Evolutionary conservation across 2,329 filamentous ascomycete genomes (phyloP).

Genomic region (Coniella vitis): DNA sequence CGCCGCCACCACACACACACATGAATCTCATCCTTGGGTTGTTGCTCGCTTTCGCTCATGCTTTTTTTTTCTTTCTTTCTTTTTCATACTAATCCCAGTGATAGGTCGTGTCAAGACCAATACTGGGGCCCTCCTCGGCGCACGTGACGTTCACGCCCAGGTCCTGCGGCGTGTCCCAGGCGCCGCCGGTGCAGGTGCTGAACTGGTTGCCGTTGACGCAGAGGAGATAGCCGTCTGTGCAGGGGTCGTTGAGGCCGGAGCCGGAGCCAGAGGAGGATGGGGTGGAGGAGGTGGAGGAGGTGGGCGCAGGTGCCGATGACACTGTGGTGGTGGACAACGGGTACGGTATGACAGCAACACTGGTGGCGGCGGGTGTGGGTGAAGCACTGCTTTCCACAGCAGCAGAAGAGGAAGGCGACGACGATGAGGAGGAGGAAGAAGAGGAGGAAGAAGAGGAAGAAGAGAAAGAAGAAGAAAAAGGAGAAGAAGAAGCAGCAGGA

Average conservation of each 20-base stretch:
- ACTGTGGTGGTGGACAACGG: not conserved
- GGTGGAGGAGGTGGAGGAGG: not conserved
- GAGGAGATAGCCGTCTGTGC: conserved; percentile 10
- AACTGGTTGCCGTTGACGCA: conserved; percentile 10
- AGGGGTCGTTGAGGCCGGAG: not conserved
- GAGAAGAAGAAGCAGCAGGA: not conserved
- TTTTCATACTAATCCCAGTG: conserved; percentile 2
- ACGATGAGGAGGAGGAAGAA: not conserved
- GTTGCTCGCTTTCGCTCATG: too few relatives aligned
- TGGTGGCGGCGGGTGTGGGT: too few relatives aligned
- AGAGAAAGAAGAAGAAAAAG: not conserved
- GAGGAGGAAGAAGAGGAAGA: not conserved
- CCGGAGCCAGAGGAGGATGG: not conserved
- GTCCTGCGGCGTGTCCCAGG: conserved; percentile 8
- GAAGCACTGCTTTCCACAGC: not conserved
- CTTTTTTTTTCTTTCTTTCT: not conserved
- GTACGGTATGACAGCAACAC: too few relatives aligned
- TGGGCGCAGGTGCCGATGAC: not conserved
- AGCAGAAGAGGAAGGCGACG: not conserved
- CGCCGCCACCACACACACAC: too few relatives aligned
- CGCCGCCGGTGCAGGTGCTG: conserved; percentile 10
- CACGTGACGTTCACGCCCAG: conserved; percentile 6
- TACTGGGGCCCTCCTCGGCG: conserved; percentile 3
- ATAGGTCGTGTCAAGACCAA: conserved; percentile 3
- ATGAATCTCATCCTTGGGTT: too few relatives aligned